Percentiles rank a stretch among this genome's conserved stretches.
These are phyloP conservation scores for Dryas drummondii DNA, from an alignment of 306 rosid species.

Conservation along the genomic window DNA sequence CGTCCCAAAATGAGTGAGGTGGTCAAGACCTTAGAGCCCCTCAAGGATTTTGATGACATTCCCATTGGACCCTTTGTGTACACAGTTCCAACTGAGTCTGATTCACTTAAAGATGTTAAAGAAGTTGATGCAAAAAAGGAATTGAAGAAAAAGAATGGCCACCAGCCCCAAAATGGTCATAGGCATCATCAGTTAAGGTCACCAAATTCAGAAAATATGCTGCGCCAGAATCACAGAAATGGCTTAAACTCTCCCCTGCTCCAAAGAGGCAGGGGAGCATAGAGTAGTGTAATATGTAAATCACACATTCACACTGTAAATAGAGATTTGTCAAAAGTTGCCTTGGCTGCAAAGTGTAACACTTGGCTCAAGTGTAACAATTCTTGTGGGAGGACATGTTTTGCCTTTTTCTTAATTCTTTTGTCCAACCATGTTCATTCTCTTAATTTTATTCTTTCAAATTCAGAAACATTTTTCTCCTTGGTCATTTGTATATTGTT, in stretches of 20 bases:
- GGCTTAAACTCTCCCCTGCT: conserved; percentile 48
- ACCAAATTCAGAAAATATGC: conserved; percentile 33
- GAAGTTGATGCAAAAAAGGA: conserved; percentile 36
- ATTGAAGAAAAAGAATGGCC: conserved; percentile 37
- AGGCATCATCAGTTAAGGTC: conserved; percentile 30
- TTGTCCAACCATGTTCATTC: neutral
- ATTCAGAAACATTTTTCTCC: neutral
- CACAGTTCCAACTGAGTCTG: conserved; percentile 43
- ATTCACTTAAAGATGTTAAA: conserved; percentile 12
- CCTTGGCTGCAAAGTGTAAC: neutral
- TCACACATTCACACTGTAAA: conserved; percentile 30
- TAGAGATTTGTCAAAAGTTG: conserved; percentile 35
- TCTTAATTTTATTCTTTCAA: neutral
- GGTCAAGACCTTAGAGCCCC: conserved; percentile 69
- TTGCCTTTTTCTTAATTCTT: neutral
- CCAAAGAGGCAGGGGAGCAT: conserved; percentile 33
- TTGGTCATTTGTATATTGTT: neutral
- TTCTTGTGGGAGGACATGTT: neutral
- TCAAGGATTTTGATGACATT: conserved; percentile 63
- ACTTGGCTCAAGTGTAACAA: neutral
- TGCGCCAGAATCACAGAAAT: conserved; percentile 23
- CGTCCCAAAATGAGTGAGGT: conserved; percentile 74
- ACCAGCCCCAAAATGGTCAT: conserved; percentile 23
- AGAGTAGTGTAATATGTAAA: conserved; percentile 4
- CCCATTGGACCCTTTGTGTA: conserved; percentile 77